A percentile compares a stretch with the other conserved stretches of the same genome.
Evolutionary conservation across 176 grass and related monocot genomes (phyloP).

Genomic region (Triticum aestivum): IWGSC_CS_RefSeq_v2.1 NC_057797.1:490010250-490010749

Average conservation of each 20-base stretch:
- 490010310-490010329: background rate
- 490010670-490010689: background rate
- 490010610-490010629: background rate
- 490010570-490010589: background rate
- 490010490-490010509: background rate
- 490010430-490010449: background rate
- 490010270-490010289: background rate
- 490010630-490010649: background rate
- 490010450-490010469: background rate
- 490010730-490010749: background rate
- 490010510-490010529: background rate
- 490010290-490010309: background rate
- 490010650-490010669: background rate
- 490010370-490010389: background rate
- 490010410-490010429: background rate
- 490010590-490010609: background rate
- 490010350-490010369: background rate
- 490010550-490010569: background rate
- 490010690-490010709: background rate
- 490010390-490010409: no score
- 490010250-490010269: background rate
- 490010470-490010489: background rate
- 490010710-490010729: background rate
- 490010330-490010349: background rate
- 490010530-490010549: background rate